Evolutionary conservation across 768 basidiomycete genomes (phyloP).

Genomic region (Russula dissimulans): DNA sequence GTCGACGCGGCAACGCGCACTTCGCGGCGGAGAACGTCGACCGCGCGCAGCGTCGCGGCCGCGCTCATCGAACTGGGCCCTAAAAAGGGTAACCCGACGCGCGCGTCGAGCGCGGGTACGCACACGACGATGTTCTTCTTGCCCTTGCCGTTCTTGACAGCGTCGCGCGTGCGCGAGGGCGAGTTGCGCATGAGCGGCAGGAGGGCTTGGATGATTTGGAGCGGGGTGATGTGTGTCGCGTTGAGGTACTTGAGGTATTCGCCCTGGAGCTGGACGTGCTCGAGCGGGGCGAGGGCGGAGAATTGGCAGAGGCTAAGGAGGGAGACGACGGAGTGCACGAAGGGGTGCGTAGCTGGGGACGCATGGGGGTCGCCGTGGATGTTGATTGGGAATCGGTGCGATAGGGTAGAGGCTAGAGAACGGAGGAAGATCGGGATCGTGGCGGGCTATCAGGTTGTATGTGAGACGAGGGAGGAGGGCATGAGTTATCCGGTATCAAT

Average conservation of each 20-base stretch:
- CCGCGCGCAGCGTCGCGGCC: constrained; percentile 58
- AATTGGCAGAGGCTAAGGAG: constrained; percentile 47
- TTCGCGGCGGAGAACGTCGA: constrained; percentile 69
- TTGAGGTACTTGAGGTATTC: constrained; percentile 64
- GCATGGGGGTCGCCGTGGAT: constrained; percentile 74
- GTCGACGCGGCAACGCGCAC: constrained; percentile 47
- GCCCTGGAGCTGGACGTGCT: constrained; percentile 53
- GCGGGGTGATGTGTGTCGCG: constrained; percentile 67
- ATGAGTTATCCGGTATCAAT: background rate
- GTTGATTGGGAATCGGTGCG: constrained; percentile 73
- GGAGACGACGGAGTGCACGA: constrained; percentile 72
- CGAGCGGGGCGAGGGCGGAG: constrained; percentile 48
- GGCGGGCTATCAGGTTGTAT: constrained; percentile 40
- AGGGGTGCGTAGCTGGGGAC: constrained; percentile 52
- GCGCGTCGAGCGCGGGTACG: constrained; percentile 61
- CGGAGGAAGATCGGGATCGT: constrained; percentile 70
- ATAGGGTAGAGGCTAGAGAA: constrained; percentile 69
- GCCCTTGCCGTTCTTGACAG: constrained; percentile 35
- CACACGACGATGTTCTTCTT: constrained; percentile 56
- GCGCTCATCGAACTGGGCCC: constrained; percentile 66
- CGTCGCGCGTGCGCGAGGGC: constrained; percentile 45
- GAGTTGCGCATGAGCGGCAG: constrained; percentile 67
- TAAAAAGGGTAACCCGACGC: constrained; percentile 63
- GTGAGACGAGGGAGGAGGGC: background rate
- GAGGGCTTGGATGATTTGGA: constrained; percentile 67